Evolutionary conservation across 352 stramenopile genomes (phyloP).

Genomic region (Phytophthora litchii): DNA sequence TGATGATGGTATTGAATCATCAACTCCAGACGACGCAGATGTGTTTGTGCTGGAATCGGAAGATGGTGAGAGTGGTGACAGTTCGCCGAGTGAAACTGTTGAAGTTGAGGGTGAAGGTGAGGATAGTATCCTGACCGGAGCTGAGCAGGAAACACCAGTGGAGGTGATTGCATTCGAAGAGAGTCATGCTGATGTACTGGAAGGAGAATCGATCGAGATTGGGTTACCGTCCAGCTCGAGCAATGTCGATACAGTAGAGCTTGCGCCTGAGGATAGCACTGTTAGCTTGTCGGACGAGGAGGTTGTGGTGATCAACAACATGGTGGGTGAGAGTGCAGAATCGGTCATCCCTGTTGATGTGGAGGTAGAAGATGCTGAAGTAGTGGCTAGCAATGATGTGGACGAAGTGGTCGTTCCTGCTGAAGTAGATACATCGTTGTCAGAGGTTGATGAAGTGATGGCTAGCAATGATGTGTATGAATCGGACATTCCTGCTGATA

Average conservation of each 20-base stretch:
- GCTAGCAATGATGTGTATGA: conserved; percentile 1
- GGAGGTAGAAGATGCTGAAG: neutral
- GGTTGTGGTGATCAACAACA: neutral
- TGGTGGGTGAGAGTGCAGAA: neutral
- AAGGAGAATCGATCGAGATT: conserved; percentile 5
- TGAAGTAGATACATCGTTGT: conserved; percentile 5
- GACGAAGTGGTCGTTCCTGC: conserved; percentile 3
- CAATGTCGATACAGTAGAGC: neutral
- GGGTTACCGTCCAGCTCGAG: conserved; percentile 5
- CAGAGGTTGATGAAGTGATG: conserved; percentile 2
- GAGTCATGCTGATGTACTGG: neutral
- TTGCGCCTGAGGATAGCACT: conserved; percentile 2
- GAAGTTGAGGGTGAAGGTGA: conserved; percentile 1
- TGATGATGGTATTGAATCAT: conserved; percentile 1
- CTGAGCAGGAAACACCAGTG: conserved; percentile 1
- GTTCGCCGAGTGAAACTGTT: conserved; percentile 1
- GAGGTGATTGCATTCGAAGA: conserved; percentile 4
- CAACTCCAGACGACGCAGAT: neutral
- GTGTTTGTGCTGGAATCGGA: neutral
- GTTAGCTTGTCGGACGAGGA: neutral
- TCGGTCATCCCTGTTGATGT: neutral
- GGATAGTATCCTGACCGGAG: neutral
- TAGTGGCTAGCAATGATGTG: neutral
- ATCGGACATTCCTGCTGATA: neutral
- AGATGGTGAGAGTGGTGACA: neutral